Base-by-base conservation (phyloP, 1,284 basidiomycete species). In the Mrakiaceae sp. region DNA sequence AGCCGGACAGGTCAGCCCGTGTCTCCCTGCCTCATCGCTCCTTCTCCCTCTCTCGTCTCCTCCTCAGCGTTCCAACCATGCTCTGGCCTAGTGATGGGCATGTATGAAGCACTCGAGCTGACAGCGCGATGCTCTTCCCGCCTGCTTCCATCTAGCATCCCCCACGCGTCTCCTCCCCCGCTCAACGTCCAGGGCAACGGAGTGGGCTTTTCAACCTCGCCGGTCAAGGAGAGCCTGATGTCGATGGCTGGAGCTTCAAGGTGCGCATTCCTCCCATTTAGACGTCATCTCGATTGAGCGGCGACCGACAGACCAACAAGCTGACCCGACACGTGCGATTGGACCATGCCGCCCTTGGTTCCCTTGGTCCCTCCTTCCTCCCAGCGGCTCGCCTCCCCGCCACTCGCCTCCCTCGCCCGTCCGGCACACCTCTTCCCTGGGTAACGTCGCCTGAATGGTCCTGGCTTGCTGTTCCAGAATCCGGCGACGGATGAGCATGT, bases 1-100 rank as follows among this genome's bases (percentile, higher is more conserved):
- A 88, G 76, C 90, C 90, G 46, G 88, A 93, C 78, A 90, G 88
- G 88, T 90, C 72, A 67, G 85, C 77, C 40, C 16, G n/a, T n/a
- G 27, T 27, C 27, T 27, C 47, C 39, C 39, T 42, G 14, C 42
- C 54, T 27, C 14, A 50, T 52, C 27, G 16, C 42, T 12, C 9
- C 51, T 50, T 59, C 42, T 40, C 12, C 14, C 49, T 62, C 11
- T n/a, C 39, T 62, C 3, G n/a, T 27, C n/a, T n/a, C 10, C 14
- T 49, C 14, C 9, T 14, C 7, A 5, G 9, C 14, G 44, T 2
- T 59, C 9, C 9, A 59, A 16, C 12, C n/a, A 59, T n/a, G 7
- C 12, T 39, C 8, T 8, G 52, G 14, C 14, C 8, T 53, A 39
- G 16, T 53, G 7, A 8, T 8, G 52, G 27, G 12, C 16, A 12